These are phyloP conservation scores for Cytospora leucostoma DNA, from an alignment of 2,329 filamentous ascomycete species.

Conservation along the genomic window DNA sequence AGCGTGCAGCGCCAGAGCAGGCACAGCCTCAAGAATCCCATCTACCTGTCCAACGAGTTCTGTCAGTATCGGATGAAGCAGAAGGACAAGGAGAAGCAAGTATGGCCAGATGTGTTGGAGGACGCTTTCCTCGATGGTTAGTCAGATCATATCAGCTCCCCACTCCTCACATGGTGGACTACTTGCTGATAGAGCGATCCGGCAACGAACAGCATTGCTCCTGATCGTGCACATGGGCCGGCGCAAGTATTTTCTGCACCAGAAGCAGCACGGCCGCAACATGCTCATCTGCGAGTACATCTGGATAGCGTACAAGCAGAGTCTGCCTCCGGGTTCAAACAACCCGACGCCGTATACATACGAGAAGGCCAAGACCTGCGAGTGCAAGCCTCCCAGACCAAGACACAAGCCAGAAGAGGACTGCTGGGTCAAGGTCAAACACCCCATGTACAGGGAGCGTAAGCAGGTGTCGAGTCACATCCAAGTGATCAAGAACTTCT, in stretches of 20 bases:
- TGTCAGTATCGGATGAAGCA: slow-evolving; percentile 67
- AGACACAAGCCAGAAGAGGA: slow-evolving; percentile 37
- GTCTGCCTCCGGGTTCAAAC: slow-evolving; percentile 46
- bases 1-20: slow-evolving; percentile 38
- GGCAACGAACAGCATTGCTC: slow-evolving; percentile 55
- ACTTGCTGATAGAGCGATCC: neutral
- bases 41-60: slow-evolving; percentile 64
- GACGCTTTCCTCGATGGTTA: slow-evolving; percentile 68
- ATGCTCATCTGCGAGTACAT: slow-evolving; percentile 71
- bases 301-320: slow-evolving; percentile 53
- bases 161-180: neutral
- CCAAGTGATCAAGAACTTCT: slow-evolving; percentile 69
- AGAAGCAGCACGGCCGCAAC: slow-evolving; percentile 66
- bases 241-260: slow-evolving; percentile 65
- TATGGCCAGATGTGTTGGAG: slow-evolving; percentile 64
- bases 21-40: slow-evolving; percentile 52
- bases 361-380: slow-evolving; percentile 34
- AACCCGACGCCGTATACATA: slow-evolving; percentile 46
- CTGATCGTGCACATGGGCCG: slow-evolving; percentile 67
- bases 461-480: slow-evolving; percentile 73
- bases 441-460: slow-evolving; percentile 40
- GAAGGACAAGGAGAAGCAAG: slow-evolving; percentile 62
- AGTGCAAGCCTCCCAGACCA: slow-evolving; percentile 34
- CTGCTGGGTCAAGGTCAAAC: slow-evolving; percentile 32
- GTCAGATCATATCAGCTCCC: slow-evolving; percentile 29